Evolutionary conservation across 1,284 basidiomycete species (phyloP).

Genomic region (Puccinia triticina): DNA sequence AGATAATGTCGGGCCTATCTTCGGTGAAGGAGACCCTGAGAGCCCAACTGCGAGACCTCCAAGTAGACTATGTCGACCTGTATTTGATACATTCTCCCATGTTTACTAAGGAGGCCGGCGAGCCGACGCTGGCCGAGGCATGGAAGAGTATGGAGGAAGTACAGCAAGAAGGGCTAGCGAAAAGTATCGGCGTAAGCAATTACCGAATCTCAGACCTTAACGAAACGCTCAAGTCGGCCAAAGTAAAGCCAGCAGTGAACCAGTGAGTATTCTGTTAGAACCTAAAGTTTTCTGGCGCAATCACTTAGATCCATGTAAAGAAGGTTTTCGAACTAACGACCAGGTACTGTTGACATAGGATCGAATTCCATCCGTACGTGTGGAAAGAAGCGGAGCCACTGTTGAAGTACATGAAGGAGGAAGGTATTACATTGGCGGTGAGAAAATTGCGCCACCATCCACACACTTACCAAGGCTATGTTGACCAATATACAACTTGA

Average conservation of each 20-base stretch:
- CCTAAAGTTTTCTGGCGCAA: too few species aligned
- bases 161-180: constrained; percentile 25
- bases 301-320: neutral
- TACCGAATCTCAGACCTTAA: constrained; percentile 36
- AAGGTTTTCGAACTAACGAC: neutral
- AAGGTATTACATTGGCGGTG: constrained; percentile 17
- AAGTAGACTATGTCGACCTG: constrained; percentile 44
- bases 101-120: constrained; percentile 5
- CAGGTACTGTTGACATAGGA: constrained; percentile 9
- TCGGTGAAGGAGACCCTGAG: constrained; percentile 26
- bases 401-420: constrained; percentile 33
- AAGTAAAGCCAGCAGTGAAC: constrained; percentile 36
- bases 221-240: constrained; percentile 40
- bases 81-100: constrained; percentile 35
- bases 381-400: constrained; percentile 47
- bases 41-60: constrained; percentile 34
- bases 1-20: constrained; percentile 26
- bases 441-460: neutral
- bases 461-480: neutral
- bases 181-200: constrained; percentile 48
- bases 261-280: constrained; percentile 16
- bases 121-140: constrained; percentile 34
- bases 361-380: constrained; percentile 50
- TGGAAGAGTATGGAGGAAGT: constrained; percentile 46
- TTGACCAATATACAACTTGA: neutral